A percentile compares a stretch with the other conserved stretches of the same genome.
phyloP scores from a whole-genome alignment of 768 basidiomycete genomes.

The Tylopilus sp. region DNA sequence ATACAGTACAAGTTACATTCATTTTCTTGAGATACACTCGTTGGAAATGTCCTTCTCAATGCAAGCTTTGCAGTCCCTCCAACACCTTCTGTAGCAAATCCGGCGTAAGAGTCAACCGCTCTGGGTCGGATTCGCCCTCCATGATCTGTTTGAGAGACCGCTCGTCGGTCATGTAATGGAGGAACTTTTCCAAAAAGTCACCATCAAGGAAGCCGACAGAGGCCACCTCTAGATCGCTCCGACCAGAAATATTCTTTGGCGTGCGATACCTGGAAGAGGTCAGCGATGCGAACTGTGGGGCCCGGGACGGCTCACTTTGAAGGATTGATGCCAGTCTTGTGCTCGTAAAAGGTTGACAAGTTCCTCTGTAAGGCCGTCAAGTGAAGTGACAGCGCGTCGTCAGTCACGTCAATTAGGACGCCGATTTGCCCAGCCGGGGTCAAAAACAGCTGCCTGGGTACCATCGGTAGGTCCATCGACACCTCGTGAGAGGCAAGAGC shows the following conservation, averaged over 20 bases:
- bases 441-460: constrained; percentile 67
- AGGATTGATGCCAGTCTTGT: constrained; percentile 56
- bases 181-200: constrained; percentile 73
- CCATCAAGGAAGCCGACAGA: constrained; percentile 86
- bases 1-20: constrained; percentile 17
- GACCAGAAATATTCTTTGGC: constrained; percentile 54
- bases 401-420: constrained; percentile 57
- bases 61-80: constrained; percentile 41
- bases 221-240: constrained; percentile 52
- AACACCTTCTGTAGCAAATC: constrained; percentile 30
- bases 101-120: not conserved
- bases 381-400: constrained; percentile 47
- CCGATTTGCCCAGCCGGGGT: constrained; percentile 80
- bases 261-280: constrained; percentile 56
- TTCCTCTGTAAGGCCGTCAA: constrained; percentile 77
- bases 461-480: constrained; percentile 39
- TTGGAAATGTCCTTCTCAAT: constrained; percentile 35
- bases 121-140: not conserved
- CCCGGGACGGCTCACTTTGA: constrained; percentile 44
- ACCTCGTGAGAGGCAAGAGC: constrained; percentile 46
- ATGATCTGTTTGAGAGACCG: constrained; percentile 37
- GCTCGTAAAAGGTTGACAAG: constrained; percentile 50
- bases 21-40: not conserved
- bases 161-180: constrained; percentile 39
- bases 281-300: not conserved